Evolutionary conservation across 2,329 filamentous ascomycete genomes (phyloP).

Genomic region (Colletotrichum shisoi): DNA sequence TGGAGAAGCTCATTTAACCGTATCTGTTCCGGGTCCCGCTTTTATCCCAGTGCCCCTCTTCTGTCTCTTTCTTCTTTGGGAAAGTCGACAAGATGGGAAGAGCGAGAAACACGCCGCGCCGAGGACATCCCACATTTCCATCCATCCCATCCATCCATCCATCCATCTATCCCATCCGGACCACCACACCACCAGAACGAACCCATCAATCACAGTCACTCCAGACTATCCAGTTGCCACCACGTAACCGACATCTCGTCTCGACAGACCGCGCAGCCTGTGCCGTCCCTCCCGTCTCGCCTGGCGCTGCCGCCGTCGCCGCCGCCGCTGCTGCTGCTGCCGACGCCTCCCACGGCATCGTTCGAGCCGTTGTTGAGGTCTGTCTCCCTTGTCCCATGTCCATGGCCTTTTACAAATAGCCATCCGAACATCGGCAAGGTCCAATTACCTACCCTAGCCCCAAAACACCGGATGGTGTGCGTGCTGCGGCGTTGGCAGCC

Average conservation of each 20-base stretch:
- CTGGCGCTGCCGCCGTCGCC: background rate
- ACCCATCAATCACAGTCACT: background rate
- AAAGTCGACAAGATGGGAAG: constrained; percentile 2
- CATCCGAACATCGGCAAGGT: background rate
- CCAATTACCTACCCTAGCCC: constrained; percentile 1
- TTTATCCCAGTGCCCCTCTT: background rate
- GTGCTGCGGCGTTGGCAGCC: constrained; percentile 15
- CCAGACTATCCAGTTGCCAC: background rate
- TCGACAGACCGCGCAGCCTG: background rate
- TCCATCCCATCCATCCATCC: background rate
- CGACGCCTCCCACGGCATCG: background rate
- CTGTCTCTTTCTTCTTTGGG: constrained; percentile 10
- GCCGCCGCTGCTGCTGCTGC: background rate
- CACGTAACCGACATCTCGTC: background rate
- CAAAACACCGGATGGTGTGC: constrained; percentile 22
- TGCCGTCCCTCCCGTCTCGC: background rate
- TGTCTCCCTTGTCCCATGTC: background rate
- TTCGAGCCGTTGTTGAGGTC: constrained; percentile 1
- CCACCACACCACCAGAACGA: no score
- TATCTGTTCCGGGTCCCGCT: constrained; percentile 26
- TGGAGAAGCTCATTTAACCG: constrained; percentile 38
- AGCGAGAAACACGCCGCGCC: background rate
- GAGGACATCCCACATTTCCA: background rate
- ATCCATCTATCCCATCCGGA: no score
- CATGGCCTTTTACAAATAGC: no score